These are phyloP conservation scores for Coniochaeta pulveracea DNA, from an alignment of 2,329 filamentous ascomycete species.

Conservation along the genomic window DNA sequence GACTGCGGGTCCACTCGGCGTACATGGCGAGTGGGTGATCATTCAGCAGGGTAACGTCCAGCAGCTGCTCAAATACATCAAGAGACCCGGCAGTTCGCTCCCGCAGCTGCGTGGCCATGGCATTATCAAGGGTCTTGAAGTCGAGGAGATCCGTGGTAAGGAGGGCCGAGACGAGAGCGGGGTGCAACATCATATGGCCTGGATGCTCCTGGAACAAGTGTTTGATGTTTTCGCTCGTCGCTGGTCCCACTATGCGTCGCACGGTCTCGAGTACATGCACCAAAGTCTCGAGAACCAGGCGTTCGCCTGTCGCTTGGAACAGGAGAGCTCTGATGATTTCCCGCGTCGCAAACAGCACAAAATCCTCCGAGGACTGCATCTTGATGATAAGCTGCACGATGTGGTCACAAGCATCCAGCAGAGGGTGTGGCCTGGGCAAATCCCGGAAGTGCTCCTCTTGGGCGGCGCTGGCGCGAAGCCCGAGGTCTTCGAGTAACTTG, in stretches of 20 bases:
- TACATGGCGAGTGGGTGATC: slow-evolving; percentile 69
- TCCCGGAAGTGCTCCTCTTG: slow-evolving; percentile 49
- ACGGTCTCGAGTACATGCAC: slow-evolving; percentile 51
- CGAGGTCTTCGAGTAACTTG: slow-evolving; percentile 46
- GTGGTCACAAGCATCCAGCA: slow-evolving; percentile 52
- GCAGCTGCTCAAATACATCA: slow-evolving; percentile 67
- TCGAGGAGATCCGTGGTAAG: slow-evolving; percentile 50
- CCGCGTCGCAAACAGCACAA: slow-evolving; percentile 46
- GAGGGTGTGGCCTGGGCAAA: slow-evolving; percentile 44
- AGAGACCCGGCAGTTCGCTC: slow-evolving; percentile 62
- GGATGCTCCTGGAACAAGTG: slow-evolving; percentile 45
- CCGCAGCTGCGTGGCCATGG: slow-evolving; percentile 61
- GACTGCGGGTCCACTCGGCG: slow-evolving; percentile 74
- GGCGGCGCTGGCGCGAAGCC: slow-evolving; percentile 39
- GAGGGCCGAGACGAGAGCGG: slow-evolving; percentile 46
- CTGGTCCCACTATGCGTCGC: slow-evolving; percentile 45
- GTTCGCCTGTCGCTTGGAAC: slow-evolving; percentile 39
- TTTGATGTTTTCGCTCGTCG: slow-evolving; percentile 42
- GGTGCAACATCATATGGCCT: slow-evolving; percentile 41
- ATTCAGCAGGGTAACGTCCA: slow-evolving; percentile 69
- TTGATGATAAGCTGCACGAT: slow-evolving; percentile 53
- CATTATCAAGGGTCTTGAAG: slow-evolving; percentile 55
- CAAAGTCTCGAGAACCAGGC: slow-evolving; percentile 47
- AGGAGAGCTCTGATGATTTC: slow-evolving; percentile 48
- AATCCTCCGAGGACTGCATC: slow-evolving; percentile 49